Base-by-base conservation (phyloP, 441 rosid species). In the Capsella rubella region DNA sequence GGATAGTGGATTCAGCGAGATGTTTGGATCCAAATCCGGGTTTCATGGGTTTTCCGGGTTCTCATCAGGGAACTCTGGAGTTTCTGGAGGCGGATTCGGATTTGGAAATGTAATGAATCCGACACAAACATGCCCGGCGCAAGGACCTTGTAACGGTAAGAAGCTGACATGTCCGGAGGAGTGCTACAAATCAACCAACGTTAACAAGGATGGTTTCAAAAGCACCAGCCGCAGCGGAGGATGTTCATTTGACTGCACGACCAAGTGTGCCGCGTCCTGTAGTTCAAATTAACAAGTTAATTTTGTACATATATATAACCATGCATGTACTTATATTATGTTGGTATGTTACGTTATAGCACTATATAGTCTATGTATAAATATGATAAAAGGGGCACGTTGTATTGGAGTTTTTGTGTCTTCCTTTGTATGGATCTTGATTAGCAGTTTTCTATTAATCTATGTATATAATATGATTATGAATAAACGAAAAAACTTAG, bases 141-240 rank as follows among this genome's bases (percentile, higher is more conserved):
- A 75, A 61, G 79, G 79, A 45, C 70, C 79, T 51, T 75, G 79
- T 75, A 8, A 8, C 0, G 79, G 79, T 75, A 75, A 75, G 53
- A 62, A 62, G 40, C 56, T 75, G 10, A 62, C 51, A 0, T 75
- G 79, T 62, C 74, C 79, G 0, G 46, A 39, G 21, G 12, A 16
- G 13, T 75, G 79, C n/a, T 75, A 35, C 74, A 75, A 75, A 69
- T 54, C 79, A 37, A 15, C 74, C 28, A 69, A 54, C 18, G 46
- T 69, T 46, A 52, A 75, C 5, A 75, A 62, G 59, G 65, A 62
- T 13, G 79, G 79, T 46, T 75, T 45, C 4, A 55, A 54, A 69
- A 62, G 74, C 65, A 75, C 59, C 9, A 75, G 64, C 74, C 65
- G 29, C 9, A 69, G 29, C 5, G 79, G 79, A 62, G 79, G 79